Base-by-base conservation (phyloP, 2,329 filamentous ascomycete genomes). In the Macrophomina phaseolina region DNA sequence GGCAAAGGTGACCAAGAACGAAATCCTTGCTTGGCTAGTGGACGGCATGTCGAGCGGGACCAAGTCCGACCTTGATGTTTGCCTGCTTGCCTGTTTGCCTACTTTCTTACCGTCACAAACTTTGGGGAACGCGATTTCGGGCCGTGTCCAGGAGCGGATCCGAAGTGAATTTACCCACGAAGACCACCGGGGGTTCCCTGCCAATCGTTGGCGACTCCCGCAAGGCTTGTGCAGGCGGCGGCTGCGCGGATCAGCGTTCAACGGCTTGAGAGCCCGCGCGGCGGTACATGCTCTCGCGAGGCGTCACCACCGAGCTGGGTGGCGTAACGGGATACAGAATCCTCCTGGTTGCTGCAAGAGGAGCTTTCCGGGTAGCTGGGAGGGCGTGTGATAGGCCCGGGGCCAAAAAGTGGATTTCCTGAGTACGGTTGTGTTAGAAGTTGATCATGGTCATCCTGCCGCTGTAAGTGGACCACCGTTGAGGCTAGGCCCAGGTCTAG, bases 201-300 rank as follows among this genome's bases (percentile, higher is more conserved):
- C 58, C 58, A 62, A 62, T 62, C 58, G 49, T 45, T 7, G 2
- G 30, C 2, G 18, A 32, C n/a, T 5, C n/a, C 16, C 28, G 32
- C n/a, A 32, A 62, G 45, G 23, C 45, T 62, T 48, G 30, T 32
- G 42, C 58, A 28, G 45, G 45, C 46, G 45, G 32, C 46, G 38
- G 42, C 18, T 48, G 58, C 58, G 18, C 58, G 11, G 42, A 62
- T 62, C 58, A 49, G 58, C 58, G 42, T 49, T 62, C 45, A 62
- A 62, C 45, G 45, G 58, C 38, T 62, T 62, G 58, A 62, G 30
- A 62, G 28, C 58, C 58, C 32, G 32, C 42, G 28, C 18, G 45
- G 7, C 32, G 45, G 58, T 62, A 49, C 45, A 11, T 46, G 36
- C 58, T 62, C 58, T 62, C 45, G 42, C 49, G 58, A 62, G 58